A percentile compares a stretch with the other conserved stretches of the same genome.
phyloP scores from a whole-genome alignment of 2,329 filamentous ascomycete genomes.

The Hysterium pulicare region DNA sequence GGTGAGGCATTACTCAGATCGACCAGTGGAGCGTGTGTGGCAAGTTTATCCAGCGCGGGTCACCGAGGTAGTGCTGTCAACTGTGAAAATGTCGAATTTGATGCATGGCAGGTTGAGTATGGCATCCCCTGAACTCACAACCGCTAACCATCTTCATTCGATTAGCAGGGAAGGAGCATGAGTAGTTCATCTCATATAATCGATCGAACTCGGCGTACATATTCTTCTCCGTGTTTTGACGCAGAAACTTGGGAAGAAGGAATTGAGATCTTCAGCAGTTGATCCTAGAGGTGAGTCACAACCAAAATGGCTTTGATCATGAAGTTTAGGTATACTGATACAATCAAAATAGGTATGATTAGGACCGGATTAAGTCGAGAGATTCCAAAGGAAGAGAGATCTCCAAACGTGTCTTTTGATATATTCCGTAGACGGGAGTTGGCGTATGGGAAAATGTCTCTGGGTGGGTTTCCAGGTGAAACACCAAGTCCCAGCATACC shows the following conservation, averaged over 20 bases:
- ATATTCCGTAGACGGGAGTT: not conserved
- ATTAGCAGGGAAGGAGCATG: not conserved
- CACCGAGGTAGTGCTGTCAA: constrained; percentile 9
- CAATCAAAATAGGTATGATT: not conserved
- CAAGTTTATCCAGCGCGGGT: constrained; percentile 11
- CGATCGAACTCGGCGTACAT: constrained; percentile 7
- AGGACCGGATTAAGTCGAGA: not conserved
- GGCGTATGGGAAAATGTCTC: not conserved
- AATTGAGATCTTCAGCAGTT: not conserved
- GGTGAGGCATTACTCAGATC: constrained; percentile 35
- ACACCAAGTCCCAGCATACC: not conserved
- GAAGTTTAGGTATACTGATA: not conserved
- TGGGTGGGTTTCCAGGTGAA: not conserved
- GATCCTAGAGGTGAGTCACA: not conserved
- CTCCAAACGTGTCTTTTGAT: not conserved
- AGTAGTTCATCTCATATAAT: constrained; percentile 4
- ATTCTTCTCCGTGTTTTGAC: constrained; percentile 5
- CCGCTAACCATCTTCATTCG: not conserved
- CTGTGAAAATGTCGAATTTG: constrained; percentile 40
- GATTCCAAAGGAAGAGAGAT: not conserved
- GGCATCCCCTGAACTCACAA: not conserved
- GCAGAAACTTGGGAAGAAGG: not conserved
- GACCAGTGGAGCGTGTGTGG: constrained; percentile 13
- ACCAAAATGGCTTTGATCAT: not conserved
- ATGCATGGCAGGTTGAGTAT: not conserved